phyloP scores from a whole-genome alignment of 164 flowering plant genomes.

The Berberis vulgaris region DNA sequence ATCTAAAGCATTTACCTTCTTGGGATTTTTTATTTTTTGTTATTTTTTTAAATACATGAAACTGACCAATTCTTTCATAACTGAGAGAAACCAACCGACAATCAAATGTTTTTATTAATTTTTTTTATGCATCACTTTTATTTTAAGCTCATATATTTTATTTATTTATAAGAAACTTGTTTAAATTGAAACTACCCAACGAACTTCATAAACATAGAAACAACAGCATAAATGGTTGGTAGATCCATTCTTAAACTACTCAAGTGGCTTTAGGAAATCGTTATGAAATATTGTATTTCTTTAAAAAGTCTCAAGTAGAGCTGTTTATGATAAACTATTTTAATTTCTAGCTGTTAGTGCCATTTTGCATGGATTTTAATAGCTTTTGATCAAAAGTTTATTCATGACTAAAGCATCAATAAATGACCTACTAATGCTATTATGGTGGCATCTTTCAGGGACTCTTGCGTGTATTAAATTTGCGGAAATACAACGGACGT shows the following conservation, averaged over 20 bases:
- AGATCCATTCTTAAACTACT: not conserved
- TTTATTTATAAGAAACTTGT: not conserved
- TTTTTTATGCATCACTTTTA: too few relatives aligned
- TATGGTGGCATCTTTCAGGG: slow-evolving; percentile 34
- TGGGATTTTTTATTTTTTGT: too few relatives aligned
- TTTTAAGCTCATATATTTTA: too few relatives aligned
- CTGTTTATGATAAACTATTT: too few relatives aligned
- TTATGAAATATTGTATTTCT: not conserved
- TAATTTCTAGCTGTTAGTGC: too few relatives aligned
- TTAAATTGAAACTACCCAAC: not conserved
- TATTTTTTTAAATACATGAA: too few relatives aligned
- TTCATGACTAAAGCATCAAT: not conserved
- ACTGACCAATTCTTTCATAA: too few relatives aligned
- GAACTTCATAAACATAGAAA: not conserved
- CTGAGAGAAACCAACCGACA: too few relatives aligned
- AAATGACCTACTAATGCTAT: not conserved
- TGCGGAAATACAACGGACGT: slow-evolving; percentile 69
- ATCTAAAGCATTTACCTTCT: too few relatives aligned
- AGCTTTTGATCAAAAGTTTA: too few relatives aligned
- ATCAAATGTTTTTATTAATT: too few relatives aligned
- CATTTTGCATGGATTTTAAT: too few relatives aligned
- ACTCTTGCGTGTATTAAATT: slow-evolving; percentile 45
- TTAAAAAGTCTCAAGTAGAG: not conserved
- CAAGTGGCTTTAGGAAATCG: not conserved
- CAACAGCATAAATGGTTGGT: not conserved